Percentiles rank a stretch among this genome's conserved stretches.
phyloP scores from a whole-genome alignment of 108 stramenopile genomes.

The Stephanodiscus triporus region DNA sequence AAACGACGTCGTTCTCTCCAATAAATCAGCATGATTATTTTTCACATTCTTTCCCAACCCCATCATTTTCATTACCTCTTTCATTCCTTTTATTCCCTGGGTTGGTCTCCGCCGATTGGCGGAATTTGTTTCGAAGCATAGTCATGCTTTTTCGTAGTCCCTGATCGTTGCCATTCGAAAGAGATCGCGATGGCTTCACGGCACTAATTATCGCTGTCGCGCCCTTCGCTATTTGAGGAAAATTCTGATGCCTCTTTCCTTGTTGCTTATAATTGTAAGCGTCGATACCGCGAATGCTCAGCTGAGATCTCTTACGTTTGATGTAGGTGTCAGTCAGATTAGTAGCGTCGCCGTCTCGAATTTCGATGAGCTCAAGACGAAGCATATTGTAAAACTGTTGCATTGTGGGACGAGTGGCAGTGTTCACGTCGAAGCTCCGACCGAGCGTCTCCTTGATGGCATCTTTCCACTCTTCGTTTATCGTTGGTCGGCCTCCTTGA shows the following conservation, averaged over 20 bases:
- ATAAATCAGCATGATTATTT: no score
- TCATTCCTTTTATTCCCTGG: no score
- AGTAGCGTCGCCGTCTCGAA: constrained; percentile 4
- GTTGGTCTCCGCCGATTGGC: not conserved
- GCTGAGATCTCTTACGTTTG: constrained; percentile 12
- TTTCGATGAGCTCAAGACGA: constrained; percentile 2
- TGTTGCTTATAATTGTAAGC: not conserved
- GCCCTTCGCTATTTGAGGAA: not conserved
- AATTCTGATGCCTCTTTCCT: not conserved
- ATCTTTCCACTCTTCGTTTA: constrained; percentile 15
- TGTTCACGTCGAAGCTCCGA: constrained; percentile 16
- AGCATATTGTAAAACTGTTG: constrained; percentile 20
- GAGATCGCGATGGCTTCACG: not conserved
- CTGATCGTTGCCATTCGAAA: not conserved
- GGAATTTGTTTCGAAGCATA: not conserved
- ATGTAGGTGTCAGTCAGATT: constrained; percentile 7
- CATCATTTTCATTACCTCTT: no score
- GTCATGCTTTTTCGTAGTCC: not conserved
- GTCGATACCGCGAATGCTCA: not conserved
- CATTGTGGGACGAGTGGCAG: constrained; percentile 18
- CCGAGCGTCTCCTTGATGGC: constrained; percentile 20
- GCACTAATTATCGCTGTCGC: not conserved
- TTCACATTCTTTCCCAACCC: no score
- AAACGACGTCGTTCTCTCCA: no score
- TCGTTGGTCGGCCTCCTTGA: constrained; percentile 22